Conservation (phyloP, 139 green algal genomes). For the Trebouxia sp. region DNA sequence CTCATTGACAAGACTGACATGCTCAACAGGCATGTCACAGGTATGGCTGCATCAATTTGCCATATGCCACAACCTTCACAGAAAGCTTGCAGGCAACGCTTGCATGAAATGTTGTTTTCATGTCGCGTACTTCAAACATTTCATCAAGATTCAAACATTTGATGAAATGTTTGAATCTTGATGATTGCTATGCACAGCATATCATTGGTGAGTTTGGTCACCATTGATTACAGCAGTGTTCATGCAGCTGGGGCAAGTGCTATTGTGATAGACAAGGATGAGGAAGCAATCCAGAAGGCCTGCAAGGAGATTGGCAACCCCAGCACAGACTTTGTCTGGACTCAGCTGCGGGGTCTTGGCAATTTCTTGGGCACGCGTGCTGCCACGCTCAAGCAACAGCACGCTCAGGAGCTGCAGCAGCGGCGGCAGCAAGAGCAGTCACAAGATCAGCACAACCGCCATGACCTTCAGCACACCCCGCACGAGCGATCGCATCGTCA, state of each 20-base stretch:
- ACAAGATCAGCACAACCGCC: background rate
- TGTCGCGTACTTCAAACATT: no score
- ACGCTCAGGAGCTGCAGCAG: background rate
- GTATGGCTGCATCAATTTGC: conserved; percentile 26
- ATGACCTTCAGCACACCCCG: no score
- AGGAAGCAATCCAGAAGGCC: conserved; percentile 42
- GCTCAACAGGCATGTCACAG: conserved; percentile 55
- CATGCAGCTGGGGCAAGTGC: conserved; percentile 44
- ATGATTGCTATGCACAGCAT: no score
- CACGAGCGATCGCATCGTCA: no score
- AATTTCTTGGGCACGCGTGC: background rate
- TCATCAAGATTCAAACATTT: no score
- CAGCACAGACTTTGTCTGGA: conserved; percentile 60
- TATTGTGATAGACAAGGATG: conserved; percentile 49
- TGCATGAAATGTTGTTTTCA: no score
- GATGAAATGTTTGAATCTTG: no score
- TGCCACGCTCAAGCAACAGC: background rate
- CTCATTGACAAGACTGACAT: conserved; percentile 64
- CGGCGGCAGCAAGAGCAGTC: conserved; percentile 32
- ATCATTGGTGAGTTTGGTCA: no score
- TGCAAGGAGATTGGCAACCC: conserved; percentile 30
- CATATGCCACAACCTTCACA: no score
- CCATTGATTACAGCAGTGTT: background rate
- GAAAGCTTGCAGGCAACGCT: no score
- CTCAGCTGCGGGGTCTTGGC: conserved; percentile 43